Evolutionary conservation across 345 rosid genomes (phyloP).

Genomic region (Rhodamnia rubescens): DNA sequence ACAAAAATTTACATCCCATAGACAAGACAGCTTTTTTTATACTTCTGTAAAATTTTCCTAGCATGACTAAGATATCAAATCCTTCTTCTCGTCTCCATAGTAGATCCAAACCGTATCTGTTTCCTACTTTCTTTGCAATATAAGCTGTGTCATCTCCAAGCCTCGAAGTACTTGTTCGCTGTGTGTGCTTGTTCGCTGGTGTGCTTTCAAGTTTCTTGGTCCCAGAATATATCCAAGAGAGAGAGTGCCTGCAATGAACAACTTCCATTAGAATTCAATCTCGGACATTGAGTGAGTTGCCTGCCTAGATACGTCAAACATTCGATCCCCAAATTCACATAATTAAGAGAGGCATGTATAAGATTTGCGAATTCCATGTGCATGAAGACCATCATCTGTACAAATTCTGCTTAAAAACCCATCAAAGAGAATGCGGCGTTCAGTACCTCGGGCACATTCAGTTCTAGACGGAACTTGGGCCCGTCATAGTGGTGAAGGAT

Average conservation of each 20-base stretch:
- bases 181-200: neutral
- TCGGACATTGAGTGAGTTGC: too few species aligned
- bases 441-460: slow-evolving; percentile 10
- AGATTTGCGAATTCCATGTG: neutral
- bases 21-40: neutral
- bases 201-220: neutral
- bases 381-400: neutral
- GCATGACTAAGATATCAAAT: neutral
- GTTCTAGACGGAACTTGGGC: slow-evolving; percentile 17
- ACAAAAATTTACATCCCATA: neutral
- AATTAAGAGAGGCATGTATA: neutral
- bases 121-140: neutral
- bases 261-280: too few species aligned
- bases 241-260: slow-evolving; percentile 1
- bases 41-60: neutral
- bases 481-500: slow-evolving; percentile 16
- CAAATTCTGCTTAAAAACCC: neutral
- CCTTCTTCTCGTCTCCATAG: neutral
- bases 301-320: too few species aligned
- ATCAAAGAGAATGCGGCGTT: neutral
- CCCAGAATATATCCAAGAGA: slow-evolving; percentile 6
- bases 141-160: neutral
- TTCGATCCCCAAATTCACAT: neutral
- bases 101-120: neutral
- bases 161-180: neutral